Evolutionary conservation across 1,139 yeast genomes (phyloP).

Genomic region (Scheffersomyces illinoinensis): DNA sequence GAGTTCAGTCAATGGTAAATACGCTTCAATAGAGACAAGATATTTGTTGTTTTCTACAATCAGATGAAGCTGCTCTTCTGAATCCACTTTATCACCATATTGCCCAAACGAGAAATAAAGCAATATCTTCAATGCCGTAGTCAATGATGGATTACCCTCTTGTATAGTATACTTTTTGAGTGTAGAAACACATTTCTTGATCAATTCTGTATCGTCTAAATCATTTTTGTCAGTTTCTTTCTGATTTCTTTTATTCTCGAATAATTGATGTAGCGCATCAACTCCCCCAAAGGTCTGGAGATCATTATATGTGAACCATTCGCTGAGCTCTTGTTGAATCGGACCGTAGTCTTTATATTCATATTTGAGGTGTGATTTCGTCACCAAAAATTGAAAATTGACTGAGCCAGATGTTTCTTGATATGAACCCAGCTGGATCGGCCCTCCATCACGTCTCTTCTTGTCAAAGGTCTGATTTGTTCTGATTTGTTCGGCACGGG

Average conservation of each 20-base stretch:
- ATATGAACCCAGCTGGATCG: background rate
- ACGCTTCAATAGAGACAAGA: conserved; percentile 3
- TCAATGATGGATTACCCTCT: background rate
- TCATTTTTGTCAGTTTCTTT: background rate
- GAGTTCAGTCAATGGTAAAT: conserved; percentile 13
- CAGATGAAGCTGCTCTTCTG: conserved; percentile 34
- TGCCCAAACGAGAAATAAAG: conserved; percentile 47
- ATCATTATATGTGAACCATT: conserved; percentile 66
- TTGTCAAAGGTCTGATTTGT: conserved; percentile 14
- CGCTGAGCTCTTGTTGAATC: conserved; percentile 51
- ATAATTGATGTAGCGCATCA: conserved; percentile 13
- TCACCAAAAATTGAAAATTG: conserved; percentile 31
- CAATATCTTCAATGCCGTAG: conserved; percentile 9
- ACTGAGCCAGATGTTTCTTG: conserved; percentile 1
- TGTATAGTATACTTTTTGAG: background rate
- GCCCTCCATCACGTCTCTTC: conserved; percentile 3
- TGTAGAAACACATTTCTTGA: background rate
- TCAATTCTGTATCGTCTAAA: background rate
- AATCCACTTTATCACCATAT: conserved; percentile 28
- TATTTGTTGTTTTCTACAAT: conserved; percentile 7
- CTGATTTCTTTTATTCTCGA: conserved; percentile 2
- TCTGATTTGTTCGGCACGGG: conserved; percentile 42
- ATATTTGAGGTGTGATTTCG: conserved; percentile 47
- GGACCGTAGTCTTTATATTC: conserved; percentile 39
- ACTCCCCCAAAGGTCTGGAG: conserved; percentile 31